Percentiles rank a stretch among this genome's conserved stretches.
Evolutionary conservation across 140 eudicot species (phyloP).

Genomic region (Oenanthe javanica): DNA sequence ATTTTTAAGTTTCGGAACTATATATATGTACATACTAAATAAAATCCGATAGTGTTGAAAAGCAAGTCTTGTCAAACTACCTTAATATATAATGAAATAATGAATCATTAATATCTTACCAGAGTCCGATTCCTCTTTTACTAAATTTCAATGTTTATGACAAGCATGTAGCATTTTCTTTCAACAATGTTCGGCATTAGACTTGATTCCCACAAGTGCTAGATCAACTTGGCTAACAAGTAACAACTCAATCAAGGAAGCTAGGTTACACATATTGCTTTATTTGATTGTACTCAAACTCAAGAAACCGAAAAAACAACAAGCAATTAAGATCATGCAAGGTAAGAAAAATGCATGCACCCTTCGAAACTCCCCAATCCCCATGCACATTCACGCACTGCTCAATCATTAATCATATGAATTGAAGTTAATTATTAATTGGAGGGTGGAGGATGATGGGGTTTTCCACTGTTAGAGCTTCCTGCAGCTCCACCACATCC

Average conservation of each 20-base stretch:
- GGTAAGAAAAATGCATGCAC: background rate
- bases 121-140: no score
- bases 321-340: background rate
- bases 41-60: no score
- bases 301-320: background rate
- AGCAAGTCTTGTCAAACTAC: no score
- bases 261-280: background rate
- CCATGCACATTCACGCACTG: background rate
- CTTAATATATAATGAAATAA: no score
- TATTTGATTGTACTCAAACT: background rate
- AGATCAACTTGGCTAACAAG: no score
- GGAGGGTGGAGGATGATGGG: background rate
- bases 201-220: no score
- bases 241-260: background rate
- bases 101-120: no score
- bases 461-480: background rate
- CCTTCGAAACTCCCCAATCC: background rate
- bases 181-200: no score
- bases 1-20: no score
- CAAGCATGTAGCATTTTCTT: no score
- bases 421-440: background rate
- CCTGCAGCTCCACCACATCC: background rate
- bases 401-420: background rate
- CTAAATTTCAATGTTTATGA: no score
- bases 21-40: no score